Percentiles rank a stretch among this genome's conserved stretches.
phyloP scores from a whole-genome alignment of 768 basidiomycete species.

The Calvatia gigantea region DNA sequence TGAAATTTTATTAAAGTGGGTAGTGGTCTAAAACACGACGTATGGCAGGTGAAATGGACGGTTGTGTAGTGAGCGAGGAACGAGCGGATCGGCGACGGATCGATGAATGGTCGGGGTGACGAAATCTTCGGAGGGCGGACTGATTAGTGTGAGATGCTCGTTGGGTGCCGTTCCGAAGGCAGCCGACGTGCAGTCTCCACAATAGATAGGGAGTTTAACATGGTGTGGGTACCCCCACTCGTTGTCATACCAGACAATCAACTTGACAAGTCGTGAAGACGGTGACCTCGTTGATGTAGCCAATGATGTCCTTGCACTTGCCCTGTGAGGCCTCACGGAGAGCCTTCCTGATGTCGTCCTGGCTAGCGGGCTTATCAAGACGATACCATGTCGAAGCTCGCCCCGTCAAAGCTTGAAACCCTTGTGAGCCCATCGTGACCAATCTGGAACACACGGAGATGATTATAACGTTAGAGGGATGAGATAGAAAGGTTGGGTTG shows the following conservation, averaged over 20 bases:
- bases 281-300: slow-evolving; percentile 92
- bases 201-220: no score
- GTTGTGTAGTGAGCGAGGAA: no score
- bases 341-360: slow-evolving; percentile 87
- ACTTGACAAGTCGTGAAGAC: slow-evolving; percentile 98
- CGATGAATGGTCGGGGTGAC: no score
- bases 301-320: slow-evolving; percentile 69
- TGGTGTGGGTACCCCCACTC: slow-evolving; percentile 93
- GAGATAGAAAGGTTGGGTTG: background rate
- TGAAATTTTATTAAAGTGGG: no score
- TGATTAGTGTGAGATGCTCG: no score
- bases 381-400: slow-evolving; percentile 24
- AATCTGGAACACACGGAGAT: slow-evolving; percentile 26
- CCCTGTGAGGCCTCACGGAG: slow-evolving; percentile 78
- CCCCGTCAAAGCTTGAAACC: slow-evolving; percentile 36
- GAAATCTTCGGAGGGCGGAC: no score
- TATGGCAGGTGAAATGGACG: no score
- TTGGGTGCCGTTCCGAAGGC: no score
- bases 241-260: slow-evolving; percentile 94
- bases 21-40: no score
- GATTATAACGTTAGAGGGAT: background rate
- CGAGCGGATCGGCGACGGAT: no score
- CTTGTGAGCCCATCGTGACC: slow-evolving; percentile 36
- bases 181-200: no score
- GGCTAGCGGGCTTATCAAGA: slow-evolving; percentile 78